Evolutionary conservation across 768 basidiomycete species (phyloP).

Genomic region (Leccinum disarticulatum): DNA sequence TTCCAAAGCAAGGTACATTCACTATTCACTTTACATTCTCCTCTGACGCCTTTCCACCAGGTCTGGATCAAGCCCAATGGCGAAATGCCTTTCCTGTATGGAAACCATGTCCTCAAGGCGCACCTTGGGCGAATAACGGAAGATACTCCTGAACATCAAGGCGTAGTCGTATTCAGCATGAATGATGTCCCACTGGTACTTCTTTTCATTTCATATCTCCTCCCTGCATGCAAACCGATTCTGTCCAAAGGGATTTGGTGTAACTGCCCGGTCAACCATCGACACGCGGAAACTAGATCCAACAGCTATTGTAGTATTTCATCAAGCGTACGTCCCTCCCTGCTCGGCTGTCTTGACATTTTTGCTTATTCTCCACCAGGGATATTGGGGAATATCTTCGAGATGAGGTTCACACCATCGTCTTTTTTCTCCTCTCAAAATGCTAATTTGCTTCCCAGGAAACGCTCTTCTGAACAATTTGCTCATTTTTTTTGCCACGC

Average conservation of each 20-base stretch:
- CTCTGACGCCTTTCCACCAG: constrained; percentile 38
- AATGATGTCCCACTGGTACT: constrained; percentile 86
- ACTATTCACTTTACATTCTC: neutral
- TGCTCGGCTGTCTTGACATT: neutral
- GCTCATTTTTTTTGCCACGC: neutral
- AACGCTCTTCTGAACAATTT: constrained; percentile 61
- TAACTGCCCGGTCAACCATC: constrained; percentile 91
- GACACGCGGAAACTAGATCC: constrained; percentile 98
- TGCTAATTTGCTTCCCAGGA: constrained; percentile 47
- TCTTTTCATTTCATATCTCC: neutral
- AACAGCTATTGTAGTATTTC: constrained; percentile 96
- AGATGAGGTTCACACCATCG: constrained; percentile 71
- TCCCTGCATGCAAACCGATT: constrained; percentile 8
- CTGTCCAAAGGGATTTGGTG: constrained; percentile 83
- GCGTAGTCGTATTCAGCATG: constrained; percentile 97
- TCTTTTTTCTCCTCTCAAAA: constrained; percentile 1
- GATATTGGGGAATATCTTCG: constrained; percentile 98
- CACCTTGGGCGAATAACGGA: constrained; percentile 99
- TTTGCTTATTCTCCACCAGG: constrained; percentile 39
- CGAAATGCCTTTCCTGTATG: constrained; percentile 99
- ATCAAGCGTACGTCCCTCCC: constrained; percentile 71
- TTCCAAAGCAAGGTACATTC: too few relatives aligned
- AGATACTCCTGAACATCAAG: constrained; percentile 98
- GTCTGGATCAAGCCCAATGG: constrained; percentile 99
- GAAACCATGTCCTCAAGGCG: constrained; percentile 97